Evolutionary conservation across 2,329 filamentous ascomycete species (phyloP).

Genomic region (Stachybotrys chartarum): DNA sequence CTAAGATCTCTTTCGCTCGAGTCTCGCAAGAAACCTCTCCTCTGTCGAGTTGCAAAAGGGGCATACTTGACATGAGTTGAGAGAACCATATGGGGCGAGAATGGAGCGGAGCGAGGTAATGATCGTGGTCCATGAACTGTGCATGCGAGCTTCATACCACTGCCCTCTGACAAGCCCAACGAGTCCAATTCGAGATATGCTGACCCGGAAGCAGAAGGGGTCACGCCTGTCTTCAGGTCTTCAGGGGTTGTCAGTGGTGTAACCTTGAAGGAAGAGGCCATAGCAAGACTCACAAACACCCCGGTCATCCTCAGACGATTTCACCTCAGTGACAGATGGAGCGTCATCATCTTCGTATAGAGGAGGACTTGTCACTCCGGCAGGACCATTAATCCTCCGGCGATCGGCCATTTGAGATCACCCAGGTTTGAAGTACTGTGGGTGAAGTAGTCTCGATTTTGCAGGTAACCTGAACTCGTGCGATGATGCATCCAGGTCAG

Average conservation of each 20-base stretch:
- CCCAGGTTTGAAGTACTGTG: neutral
- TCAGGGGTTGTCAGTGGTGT: constrained; percentile 4
- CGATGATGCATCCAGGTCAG: neutral
- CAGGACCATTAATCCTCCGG: constrained; percentile 83
- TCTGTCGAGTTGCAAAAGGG: constrained; percentile 78
- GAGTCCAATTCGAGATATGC: constrained; percentile 70
- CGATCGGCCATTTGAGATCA: constrained; percentile 62
- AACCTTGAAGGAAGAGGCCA: neutral
- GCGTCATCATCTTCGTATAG: constrained; percentile 52
- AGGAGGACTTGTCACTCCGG: constrained; percentile 67
- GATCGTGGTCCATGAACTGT: constrained; percentile 91
- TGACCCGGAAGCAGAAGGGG: constrained; percentile 88
- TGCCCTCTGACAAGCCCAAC: constrained; percentile 38
- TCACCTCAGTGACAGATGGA: constrained; percentile 39
- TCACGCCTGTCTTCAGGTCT: constrained; percentile 89
- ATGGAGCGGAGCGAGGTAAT: constrained; percentile 80
- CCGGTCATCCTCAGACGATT: constrained; percentile 64
- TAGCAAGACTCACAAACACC: constrained; percentile 66
- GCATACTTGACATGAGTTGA: constrained; percentile 95
- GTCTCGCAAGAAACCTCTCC: constrained; percentile 82
- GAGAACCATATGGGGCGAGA: constrained; percentile 86
- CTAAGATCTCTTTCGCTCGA: constrained; percentile 81
- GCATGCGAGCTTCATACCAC: constrained; percentile 83
- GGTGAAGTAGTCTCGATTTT: no score
- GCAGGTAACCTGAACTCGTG: neutral